Evolutionary conservation across 2,329 filamentous ascomycete genomes (phyloP), one percentile per base, ranked within the genome.

Genomic region (Knoxdaviesia proteae): DNA sequence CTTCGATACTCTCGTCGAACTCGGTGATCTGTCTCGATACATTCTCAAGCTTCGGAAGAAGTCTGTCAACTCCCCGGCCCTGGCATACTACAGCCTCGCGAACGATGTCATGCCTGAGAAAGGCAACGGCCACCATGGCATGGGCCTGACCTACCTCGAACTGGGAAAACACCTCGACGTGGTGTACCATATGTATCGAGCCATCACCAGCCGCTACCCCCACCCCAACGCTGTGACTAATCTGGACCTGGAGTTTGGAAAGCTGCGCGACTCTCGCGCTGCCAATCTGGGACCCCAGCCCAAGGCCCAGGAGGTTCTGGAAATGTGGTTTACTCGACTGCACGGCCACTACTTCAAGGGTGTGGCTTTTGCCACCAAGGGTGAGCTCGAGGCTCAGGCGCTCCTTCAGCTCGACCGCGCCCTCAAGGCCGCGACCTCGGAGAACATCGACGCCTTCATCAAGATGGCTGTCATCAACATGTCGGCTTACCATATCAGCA

Each of bases 1-100:
- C 55, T 81, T 94, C 60, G 73, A 77, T 44, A 84, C 82, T 5
- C 67, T 96, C 44, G 78, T 94, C 46, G 84, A 80, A 49, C 71
- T 96, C 7, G 90, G 90, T 34, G 90, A 98, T 56, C 68, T 98
- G 40, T 83, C 83, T 41, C 77, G 90, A 48, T 98, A 94, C 59
- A 78, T 87, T 43, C 67, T 69, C 43, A 81, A 88, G 54, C 65
- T 83, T 45, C 75, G 78, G 46, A 86, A 81, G 56, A 71, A 75
- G 48, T 76, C 77, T 42, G 81, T 80, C 51, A 92, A 83, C 66
- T 80, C 80, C 31, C 74, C 74, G 9, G 84, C 88, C 9, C 68
- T 87, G 52, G 77, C 80, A 7, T 94, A 88, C 58, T 96, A 98
- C 58, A 67, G 72, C 44, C 65, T 96, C 46, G 90, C 90, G 29